Evolutionary conservation across 2,329 filamentous ascomycete species (phyloP), one percentile per base, ranked within the genome.

Genomic region (Bipolaris sorokiniana): DNA sequence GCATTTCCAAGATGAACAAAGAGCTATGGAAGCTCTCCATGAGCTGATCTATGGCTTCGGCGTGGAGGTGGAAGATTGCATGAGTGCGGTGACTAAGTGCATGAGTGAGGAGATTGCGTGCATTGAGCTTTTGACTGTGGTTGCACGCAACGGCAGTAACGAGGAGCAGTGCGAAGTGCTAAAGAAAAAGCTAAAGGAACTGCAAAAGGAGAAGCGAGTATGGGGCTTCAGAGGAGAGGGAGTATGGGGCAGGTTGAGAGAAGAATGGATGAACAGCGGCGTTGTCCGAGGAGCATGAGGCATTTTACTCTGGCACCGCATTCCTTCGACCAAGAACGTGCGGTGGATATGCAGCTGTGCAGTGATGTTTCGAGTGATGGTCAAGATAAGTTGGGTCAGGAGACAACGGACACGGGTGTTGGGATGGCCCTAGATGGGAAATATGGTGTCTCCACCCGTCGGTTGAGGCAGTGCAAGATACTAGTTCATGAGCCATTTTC

Each of bases 51-150:
- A 62, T 3, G 54, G 44, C 13, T 58, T 49, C 13, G 63, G 54
- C 1, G 18, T 68, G 37, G 56, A 65, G 2, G 3, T 45, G 0
- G 56, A 62, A 4, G 65, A 69, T 6, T 63, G 56, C 13, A 13
- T 58, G 11, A 41, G 54, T n/a, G 53, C 53, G 0, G 37, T 70
- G 2, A 7, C 54, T 26, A 45, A 58, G 15, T 51, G 57, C 9
- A 64, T 68, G 51, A 70, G 63, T 28, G 63, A 64, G 31, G 65
- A 68, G 23, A 62, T 66, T 18, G 61, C 62, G n/a, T 52, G 58
- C 3, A 53, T 45, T 33, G 56, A 68, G 42, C 41, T 68, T 10
- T 9, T 58, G 26, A 23, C 18, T 7, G 50, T 59, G 44, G 13
- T 66, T 5, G 11, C 44, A 22, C 28, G 45, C n/a, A 34, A 38